These are phyloP conservation scores for Lodderomyces elongisporus DNA, from an alignment of 1,139 yeast species.

Conservation along the genomic window DNA sequence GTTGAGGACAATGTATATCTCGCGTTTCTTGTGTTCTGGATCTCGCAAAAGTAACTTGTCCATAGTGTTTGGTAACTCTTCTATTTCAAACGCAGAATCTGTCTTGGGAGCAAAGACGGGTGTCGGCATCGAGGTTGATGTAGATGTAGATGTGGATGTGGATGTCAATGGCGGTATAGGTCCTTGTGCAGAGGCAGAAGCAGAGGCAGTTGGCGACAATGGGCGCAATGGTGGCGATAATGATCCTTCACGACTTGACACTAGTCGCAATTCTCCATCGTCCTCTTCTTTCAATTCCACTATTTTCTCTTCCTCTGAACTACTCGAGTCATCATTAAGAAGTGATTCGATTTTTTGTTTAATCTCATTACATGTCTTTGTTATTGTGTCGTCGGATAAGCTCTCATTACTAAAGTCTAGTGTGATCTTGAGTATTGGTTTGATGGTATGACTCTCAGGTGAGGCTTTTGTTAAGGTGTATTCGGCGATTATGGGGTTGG, in stretches of 20 bases:
- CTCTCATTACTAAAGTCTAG: conserved; percentile 30
- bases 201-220: conserved; percentile 8
- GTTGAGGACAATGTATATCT: conserved; percentile 35
- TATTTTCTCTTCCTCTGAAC: conserved; percentile 10
- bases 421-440: conserved; percentile 36
- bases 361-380: conserved; percentile 28
- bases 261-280: conserved; percentile 11
- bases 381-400: conserved; percentile 34
- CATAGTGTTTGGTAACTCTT: conserved; percentile 5
- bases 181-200: conserved; percentile 2
- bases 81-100: conserved; percentile 1
- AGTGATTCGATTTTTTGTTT: conserved; percentile 29
- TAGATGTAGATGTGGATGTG: no score
- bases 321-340: conserved; percentile 15
- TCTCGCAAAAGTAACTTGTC: conserved; percentile 6
- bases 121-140: background rate
- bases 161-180: conserved; percentile 1
- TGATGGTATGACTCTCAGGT: conserved; percentile 19
- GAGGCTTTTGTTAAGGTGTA: conserved; percentile 34
- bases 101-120: no score
- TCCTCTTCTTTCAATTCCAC: conserved; percentile 18
- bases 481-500: conserved; percentile 41
- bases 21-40: conserved; percentile 14
- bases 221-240: conserved; percentile 11
- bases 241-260: conserved; percentile 13